Evolutionary conservation across 176 grass and related monocot species (phyloP), one percentile per base, ranked within the genome.

Genomic region (Raddia distichophylla): DNA sequence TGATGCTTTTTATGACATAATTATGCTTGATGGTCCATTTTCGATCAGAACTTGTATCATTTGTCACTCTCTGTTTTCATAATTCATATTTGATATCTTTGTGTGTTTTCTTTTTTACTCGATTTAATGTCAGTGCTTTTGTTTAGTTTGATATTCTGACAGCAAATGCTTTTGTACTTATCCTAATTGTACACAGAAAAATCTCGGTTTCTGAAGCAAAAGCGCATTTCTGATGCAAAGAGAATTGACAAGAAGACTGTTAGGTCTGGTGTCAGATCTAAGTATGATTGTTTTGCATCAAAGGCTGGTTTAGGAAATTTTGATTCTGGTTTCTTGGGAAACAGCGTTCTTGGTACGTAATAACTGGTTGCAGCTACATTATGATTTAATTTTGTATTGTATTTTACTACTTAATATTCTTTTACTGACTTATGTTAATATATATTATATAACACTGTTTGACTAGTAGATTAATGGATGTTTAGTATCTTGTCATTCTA

Each of bases 231-330:
- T 77, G 95, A 98, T 79, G 75, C 81, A 66, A 98, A 95, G 81
- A 91, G 86, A 89, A 93, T 47, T 78, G 95, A 98, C 71, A 93
- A 92, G 82, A 98, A 93, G 88, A 90, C 82, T 80, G 33, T 94
- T 48, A 98, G 92, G 88, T 80, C 84, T 78, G 86, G 87, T 82
- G 64, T 83, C 73, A 93, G 87, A 92, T 77, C 87, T 78, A 97
- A 94, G 88, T 92, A 83, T 81, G 94, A 97, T 85, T 85, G 77
- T 86, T 92, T 90, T 67, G 82, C 78, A 87, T 87, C 90, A 82
- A 99, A 88, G 81, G 58, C 86, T 81, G 86, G 86, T 68, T 91
- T 91, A 73, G 74, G 80, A 76, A 94, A 91, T 89, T 89, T 73
- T 67, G 96, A 99, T 93, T 90, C 93, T 74, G 47, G 81, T 81